Base-by-base conservation (phyloP, 305 asterid species). In the Fraxinus xanthoxyloides region DNA sequence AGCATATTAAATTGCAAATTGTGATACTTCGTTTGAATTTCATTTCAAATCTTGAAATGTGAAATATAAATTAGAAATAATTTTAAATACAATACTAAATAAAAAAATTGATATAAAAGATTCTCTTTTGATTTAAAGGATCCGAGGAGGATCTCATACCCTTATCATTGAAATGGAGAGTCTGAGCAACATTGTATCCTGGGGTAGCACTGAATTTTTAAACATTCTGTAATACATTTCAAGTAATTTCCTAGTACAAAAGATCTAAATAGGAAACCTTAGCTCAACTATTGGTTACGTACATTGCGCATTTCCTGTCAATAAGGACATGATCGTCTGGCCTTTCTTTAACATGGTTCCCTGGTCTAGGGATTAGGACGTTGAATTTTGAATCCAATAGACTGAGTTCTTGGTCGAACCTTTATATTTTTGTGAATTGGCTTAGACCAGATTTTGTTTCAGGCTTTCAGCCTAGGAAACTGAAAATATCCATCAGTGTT, bases 351-450 rank as follows among this genome's bases (percentile, higher is more conserved):
- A 28, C 74, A n/a, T 35, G 78, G 61, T 75, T 75, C 61, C 78
- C 46, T 75, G 78, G 77, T 85, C 85, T 82, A 56, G 82, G 84
- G 26, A 79, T 83, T 83, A 78, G 85, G 81, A 76, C 79, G 72
- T 79, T 79, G 83, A 84, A 83, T 78, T 82, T 54, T 79, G 76
- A 80, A 75, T 78, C 78, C 34, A 38, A 10, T 75, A 75, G 24
- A 21, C 78, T 21, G 35, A 75, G 61, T 38, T 75, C 61, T 75
- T 5, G 12, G 78, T 5, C 12, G 78, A 40, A 75, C 63, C 21
- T 75, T 38, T 38, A n/a, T 74, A 3, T 74, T 8, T 46, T 38
- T 5, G 54, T 3, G 3, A 38, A 40, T 48, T 67, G 35, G n/a
- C 28, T 67, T 67, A 26, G 36, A 24, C 74, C 36, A 26, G 35